Conservation (phyloP, 108 stramenopile species). For the Schizochytrium sp. region DNA sequence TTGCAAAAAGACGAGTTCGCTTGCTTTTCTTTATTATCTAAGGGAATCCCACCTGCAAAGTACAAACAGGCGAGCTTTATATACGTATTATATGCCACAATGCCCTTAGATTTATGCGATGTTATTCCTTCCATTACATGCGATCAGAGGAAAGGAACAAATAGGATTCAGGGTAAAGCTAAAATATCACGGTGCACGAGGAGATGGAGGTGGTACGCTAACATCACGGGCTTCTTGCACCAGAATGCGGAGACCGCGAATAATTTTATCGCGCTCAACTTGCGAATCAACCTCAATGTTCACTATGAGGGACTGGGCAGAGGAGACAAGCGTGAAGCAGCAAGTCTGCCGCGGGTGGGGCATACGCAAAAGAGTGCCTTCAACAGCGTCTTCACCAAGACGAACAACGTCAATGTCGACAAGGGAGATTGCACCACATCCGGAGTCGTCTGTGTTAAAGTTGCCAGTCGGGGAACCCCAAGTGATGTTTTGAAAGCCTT, state of each 20-base stretch:
- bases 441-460: not conserved
- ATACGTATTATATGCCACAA: too few species aligned
- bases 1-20: too few species aligned
- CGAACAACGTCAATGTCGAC: constrained; percentile 9
- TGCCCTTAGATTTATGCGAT: too few species aligned
- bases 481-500: constrained; percentile 12
- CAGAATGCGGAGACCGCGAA: constrained; percentile 24
- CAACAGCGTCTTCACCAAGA: constrained; percentile 16
- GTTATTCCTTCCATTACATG: too few species aligned
- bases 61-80: too few species aligned
- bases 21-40: too few species aligned
- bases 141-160: too few species aligned
- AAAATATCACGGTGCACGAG: not conserved
- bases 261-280: constrained; percentile 4
- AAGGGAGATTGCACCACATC: not conserved
- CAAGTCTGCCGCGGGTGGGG: not conserved
- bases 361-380: not conserved
- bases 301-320: not conserved
- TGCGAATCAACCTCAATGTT: constrained; percentile 34
- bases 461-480: constrained; percentile 12
- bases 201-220: not conserved
- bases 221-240: constrained; percentile 33
- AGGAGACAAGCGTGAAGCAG: constrained; percentile 36
- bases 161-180: too few species aligned
- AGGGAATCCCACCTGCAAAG: too few species aligned